Conservation (phyloP, 345 rosid genomes). For the Euphorbia pulcherrima region DNA sequence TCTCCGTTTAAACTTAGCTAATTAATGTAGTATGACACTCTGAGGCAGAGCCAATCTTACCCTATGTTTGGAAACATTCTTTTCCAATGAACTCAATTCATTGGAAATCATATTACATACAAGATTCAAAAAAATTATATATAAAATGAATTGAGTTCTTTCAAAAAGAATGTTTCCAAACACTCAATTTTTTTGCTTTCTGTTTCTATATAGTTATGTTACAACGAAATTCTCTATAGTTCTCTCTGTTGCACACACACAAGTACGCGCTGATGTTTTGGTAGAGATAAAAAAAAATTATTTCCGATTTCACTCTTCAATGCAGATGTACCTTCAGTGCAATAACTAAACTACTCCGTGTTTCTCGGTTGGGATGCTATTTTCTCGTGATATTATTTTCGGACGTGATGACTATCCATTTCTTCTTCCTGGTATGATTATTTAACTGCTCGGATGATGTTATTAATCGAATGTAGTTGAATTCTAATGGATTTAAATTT, state of each 20-base stretch:
- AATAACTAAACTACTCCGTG: constrained; percentile 60
- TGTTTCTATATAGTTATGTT: background rate
- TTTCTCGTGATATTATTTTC: constrained; percentile 88
- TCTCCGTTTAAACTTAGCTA: background rate
- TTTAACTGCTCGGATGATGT: background rate
- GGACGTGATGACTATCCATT: constrained; percentile 93
- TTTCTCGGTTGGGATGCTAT: constrained; percentile 88
- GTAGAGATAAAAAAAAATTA: constrained; percentile 1
- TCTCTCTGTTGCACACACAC: background rate
- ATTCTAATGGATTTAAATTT: background rate
- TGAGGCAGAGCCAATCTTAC: background rate
- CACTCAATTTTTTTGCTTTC: background rate
- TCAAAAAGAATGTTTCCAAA: no score
- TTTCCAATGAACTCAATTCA: no score
- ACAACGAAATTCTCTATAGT: background rate
- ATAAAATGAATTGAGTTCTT: no score
- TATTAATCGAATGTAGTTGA: background rate
- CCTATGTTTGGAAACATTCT: no score
- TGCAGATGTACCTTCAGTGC: constrained; percentile 95
- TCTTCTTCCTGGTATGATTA: constrained; percentile 81
- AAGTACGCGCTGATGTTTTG: background rate
- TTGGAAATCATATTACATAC: no score
- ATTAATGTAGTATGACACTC: background rate
- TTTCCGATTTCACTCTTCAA: background rate
- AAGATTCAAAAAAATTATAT: no score